Percentiles rank a stretch among this genome's conserved stretches.
Evolutionary conservation across 1,284 basidiomycete genomes (phyloP).

Genomic region (Volvariella volvacea): DNA sequence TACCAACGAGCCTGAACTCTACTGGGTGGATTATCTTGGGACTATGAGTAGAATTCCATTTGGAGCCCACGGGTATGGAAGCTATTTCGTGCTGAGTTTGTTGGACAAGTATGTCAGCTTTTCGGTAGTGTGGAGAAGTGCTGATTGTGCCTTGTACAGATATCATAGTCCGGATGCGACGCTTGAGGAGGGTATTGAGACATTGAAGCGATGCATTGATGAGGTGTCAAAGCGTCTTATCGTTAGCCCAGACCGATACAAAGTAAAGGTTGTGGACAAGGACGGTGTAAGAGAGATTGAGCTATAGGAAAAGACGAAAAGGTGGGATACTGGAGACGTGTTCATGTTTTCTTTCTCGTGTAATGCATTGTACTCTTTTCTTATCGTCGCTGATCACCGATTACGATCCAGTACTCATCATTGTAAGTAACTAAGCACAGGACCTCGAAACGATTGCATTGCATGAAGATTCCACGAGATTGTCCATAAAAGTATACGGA

Average conservation of each 20-base stretch:
- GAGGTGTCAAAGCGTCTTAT: conserved; percentile 86
- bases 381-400: too few species aligned
- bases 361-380: too few species aligned
- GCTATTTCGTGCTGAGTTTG: conserved; percentile 89
- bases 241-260: conserved; percentile 78
- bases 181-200: conserved; percentile 80
- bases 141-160: conserved; percentile 25
- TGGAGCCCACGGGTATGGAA: conserved; percentile 93
- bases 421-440: too few species aligned
- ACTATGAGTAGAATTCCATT: conserved; percentile 88
- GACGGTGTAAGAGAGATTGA: conserved; percentile 80
- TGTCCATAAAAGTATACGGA: too few species aligned
- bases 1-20: conserved; percentile 66
- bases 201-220: conserved; percentile 80
- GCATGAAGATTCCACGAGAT: too few species aligned
- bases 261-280: conserved; percentile 88
- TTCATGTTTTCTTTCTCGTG: too few species aligned
- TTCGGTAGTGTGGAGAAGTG: not conserved
- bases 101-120: conserved; percentile 64
- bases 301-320: conserved; percentile 30
- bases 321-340: too few species aligned
- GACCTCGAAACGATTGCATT: too few species aligned
- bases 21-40: conserved; percentile 96
- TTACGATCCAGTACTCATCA: too few species aligned
- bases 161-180: conserved; percentile 82